Conservation (phyloP, 202 grass and related monocot genomes). For the Eragrostis tef region DNA sequence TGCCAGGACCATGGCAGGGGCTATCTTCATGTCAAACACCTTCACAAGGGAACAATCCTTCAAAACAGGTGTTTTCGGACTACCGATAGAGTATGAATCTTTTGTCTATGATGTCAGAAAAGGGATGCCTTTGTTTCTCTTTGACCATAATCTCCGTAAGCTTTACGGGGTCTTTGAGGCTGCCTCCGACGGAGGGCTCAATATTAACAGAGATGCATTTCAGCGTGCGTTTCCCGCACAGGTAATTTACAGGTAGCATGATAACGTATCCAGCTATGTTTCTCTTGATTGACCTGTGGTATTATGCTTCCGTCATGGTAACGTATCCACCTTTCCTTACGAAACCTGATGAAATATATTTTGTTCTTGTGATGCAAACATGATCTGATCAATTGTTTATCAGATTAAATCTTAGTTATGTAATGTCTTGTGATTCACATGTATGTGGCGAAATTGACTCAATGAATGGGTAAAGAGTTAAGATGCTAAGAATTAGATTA, state of each 20-base stretch:
- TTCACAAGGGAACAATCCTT: slow-evolving; percentile 58
- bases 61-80: slow-evolving; percentile 43
- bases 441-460: background rate
- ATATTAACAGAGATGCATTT: slow-evolving; percentile 52
- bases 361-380: background rate
- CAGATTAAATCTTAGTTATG: background rate
- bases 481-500: background rate
- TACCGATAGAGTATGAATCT: slow-evolving; percentile 45
- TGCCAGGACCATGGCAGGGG: slow-evolving; percentile 47
- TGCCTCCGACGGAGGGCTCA: slow-evolving; percentile 52
- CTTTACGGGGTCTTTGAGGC: slow-evolving; percentile 72
- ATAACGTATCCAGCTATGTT: too few species aligned
- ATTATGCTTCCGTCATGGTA: background rate
- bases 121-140: slow-evolving; percentile 71
- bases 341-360: background rate
- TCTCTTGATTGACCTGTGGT: slow-evolving; percentile 2
- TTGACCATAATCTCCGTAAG: slow-evolving; percentile 56
- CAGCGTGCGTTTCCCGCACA: slow-evolving; percentile 54
- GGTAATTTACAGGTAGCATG: slow-evolving; percentile 50
- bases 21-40: slow-evolving; percentile 77
- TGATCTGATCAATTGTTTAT: background rate
- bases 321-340: background rate
- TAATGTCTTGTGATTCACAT: background rate
- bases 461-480: background rate
- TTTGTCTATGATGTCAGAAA: slow-evolving; percentile 57